Conservation (phyloP, 2,329 filamentous ascomycete species). For the Tolypocladium nubicola region DNA sequence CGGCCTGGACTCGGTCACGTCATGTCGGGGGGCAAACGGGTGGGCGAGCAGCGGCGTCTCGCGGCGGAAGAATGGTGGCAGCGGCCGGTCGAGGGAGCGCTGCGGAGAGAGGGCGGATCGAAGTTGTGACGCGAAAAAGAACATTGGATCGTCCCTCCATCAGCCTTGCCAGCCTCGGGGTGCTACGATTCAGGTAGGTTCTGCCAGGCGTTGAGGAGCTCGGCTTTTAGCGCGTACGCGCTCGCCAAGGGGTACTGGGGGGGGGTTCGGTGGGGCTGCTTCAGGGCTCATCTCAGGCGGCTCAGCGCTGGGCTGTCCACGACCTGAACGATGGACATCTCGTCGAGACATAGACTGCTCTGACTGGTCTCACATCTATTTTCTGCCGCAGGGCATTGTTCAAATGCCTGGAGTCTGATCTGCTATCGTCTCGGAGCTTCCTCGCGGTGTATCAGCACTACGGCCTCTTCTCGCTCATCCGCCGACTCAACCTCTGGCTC, state of each 20-base stretch:
- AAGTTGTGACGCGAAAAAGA: constrained; percentile 5
- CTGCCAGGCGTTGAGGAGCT: background rate
- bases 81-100: constrained; percentile 1
- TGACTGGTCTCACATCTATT: background rate
- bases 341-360: background rate
- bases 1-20: background rate
- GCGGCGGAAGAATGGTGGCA: constrained; percentile 1
- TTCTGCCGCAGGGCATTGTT: background rate
- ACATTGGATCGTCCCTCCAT: constrained; percentile 1
- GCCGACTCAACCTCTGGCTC: background rate
- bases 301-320: background rate
- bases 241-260: background rate
- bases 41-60: background rate
- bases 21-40: background rate
- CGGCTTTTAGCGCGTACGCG: background rate
- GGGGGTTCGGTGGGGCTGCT: background rate
- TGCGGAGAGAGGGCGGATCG: constrained; percentile 2
- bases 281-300: background rate
- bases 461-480: background rate
- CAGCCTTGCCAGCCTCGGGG: constrained; percentile 5
- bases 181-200: background rate
- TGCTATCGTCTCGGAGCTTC: background rate
- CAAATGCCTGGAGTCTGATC: background rate
- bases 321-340: background rate
- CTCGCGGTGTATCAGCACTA: background rate